Evolutionary conservation across 2,329 filamentous ascomycete species (phyloP).

Genomic region (Sporothrix phasma): DNA sequence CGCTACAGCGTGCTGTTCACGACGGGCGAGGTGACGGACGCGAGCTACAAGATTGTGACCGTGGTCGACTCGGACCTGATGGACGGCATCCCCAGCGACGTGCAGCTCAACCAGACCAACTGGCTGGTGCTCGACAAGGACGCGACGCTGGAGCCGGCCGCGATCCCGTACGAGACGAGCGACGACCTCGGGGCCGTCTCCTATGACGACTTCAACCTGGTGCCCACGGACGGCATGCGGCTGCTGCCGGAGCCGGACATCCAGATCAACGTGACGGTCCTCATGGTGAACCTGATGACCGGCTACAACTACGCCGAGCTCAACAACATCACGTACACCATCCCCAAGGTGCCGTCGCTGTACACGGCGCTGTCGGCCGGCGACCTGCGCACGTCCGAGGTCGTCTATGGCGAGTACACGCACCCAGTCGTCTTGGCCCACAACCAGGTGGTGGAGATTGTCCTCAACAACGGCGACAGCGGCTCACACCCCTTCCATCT

Average conservation of each 20-base stretch:
- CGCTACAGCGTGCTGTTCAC: slow-evolving; percentile 54
- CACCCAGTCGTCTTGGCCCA: slow-evolving; percentile 59
- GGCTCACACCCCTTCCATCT: slow-evolving; percentile 68
- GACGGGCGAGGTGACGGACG: slow-evolving; percentile 48
- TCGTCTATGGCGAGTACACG: slow-evolving; percentile 56
- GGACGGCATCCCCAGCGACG: slow-evolving; percentile 51
- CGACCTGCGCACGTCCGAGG: slow-evolving; percentile 46
- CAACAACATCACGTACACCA: slow-evolving; percentile 67
- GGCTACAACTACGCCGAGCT: slow-evolving; percentile 48
- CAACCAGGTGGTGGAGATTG: slow-evolving; percentile 58
- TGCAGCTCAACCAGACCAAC: slow-evolving; percentile 61
- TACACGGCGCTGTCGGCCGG: slow-evolving; percentile 59
- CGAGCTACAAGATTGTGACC: slow-evolving; percentile 56
- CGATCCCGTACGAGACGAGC: slow-evolving; percentile 12
- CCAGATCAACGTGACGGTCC: slow-evolving; percentile 51
- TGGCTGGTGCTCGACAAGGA: slow-evolving; percentile 51
- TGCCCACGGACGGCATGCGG: slow-evolving; percentile 56
- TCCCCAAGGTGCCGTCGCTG: slow-evolving; percentile 67
- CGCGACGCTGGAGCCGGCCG: slow-evolving; percentile 35
- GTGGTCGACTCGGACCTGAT: slow-evolving; percentile 46
- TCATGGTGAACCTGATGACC: slow-evolving; percentile 53
- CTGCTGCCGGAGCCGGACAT: slow-evolving; percentile 53
- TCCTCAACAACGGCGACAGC: slow-evolving; percentile 66
- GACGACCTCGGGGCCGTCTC: slow-evolving; percentile 54
- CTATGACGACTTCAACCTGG: slow-evolving; percentile 64